Conservation (phyloP, 2,329 filamentous ascomycete species). For the Pyrenophora seminiperda region DNA sequence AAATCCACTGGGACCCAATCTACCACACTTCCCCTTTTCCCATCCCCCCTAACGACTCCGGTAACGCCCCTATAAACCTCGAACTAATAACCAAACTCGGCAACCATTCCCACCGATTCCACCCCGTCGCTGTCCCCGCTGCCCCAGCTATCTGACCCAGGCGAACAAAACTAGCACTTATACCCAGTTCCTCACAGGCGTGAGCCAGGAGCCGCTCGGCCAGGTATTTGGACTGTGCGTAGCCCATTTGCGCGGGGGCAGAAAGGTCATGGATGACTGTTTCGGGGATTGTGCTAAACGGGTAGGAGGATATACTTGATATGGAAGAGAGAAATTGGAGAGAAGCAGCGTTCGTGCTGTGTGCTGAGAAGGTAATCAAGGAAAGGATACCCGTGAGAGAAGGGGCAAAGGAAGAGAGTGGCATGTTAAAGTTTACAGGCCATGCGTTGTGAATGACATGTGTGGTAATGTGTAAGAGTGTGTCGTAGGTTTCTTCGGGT, state of each 20-base stretch:
- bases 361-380: too few species aligned
- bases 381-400: too few species aligned
- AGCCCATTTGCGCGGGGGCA: not conserved
- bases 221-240: not conserved
- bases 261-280: not conserved
- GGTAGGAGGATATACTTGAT: too few species aligned
- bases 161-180: not conserved
- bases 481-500: not conserved
- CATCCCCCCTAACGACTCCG: not conserved
- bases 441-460: not conserved
- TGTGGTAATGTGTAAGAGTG: not conserved
- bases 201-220: not conserved
- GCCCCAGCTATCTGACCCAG: not conserved
- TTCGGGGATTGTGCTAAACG: too few species aligned
- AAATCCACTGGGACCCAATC: not conserved
- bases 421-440: not conserved
- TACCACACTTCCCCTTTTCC: not conserved
- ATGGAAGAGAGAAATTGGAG: too few species aligned
- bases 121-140: not conserved
- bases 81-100: not conserved
- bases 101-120: not conserved
- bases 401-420: not conserved
- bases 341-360: not conserved
- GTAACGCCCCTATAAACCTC: not conserved
- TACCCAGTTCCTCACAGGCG: not conserved